A percentile compares a stretch with the other conserved stretches of the same genome.
phyloP scores from a whole-genome alignment of 2,329 filamentous ascomycete species.

The Penicillium sp. region DNA sequence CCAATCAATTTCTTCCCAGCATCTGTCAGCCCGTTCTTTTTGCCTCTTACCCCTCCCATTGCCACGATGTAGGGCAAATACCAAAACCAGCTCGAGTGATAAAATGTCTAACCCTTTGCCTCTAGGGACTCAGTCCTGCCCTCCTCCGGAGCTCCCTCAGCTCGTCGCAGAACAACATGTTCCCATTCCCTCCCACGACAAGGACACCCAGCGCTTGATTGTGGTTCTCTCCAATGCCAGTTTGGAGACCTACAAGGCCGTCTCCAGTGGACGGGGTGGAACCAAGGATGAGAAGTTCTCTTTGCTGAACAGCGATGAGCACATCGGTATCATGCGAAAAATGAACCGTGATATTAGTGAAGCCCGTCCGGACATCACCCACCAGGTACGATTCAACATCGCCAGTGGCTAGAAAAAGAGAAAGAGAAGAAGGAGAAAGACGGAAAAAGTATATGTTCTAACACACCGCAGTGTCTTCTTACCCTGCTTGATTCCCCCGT shows the following conservation, averaged over 20 bases:
- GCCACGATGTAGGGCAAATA: not conserved
- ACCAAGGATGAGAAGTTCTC: slow-evolving; percentile 88
- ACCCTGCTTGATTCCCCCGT: slow-evolving; percentile 96
- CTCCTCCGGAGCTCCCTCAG: slow-evolving; percentile 83
- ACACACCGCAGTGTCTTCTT: slow-evolving; percentile 71
- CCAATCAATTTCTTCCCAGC: not conserved
- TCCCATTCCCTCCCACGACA: slow-evolving; percentile 79
- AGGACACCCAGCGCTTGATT: slow-evolving; percentile 85
- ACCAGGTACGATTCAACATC: slow-evolving; percentile 67
- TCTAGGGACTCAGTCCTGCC: slow-evolving; percentile 87
- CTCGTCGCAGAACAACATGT: slow-evolving; percentile 89
- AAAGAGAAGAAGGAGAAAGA: not conserved
- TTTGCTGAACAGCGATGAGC: slow-evolving; percentile 95
- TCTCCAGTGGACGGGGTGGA: slow-evolving; percentile 64
- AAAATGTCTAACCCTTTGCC: slow-evolving; percentile 29
- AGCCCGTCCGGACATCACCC: slow-evolving; percentile 93
- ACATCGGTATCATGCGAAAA: slow-evolving; percentile 98
- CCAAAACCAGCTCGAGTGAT: slow-evolving; percentile 1
- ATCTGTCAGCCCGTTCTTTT: not conserved
- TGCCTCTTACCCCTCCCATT: slow-evolving; percentile 2
- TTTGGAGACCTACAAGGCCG: slow-evolving; percentile 94
- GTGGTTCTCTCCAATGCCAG: slow-evolving; percentile 96
- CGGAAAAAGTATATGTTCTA: slow-evolving; percentile 4
- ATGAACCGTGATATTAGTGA: slow-evolving; percentile 99
- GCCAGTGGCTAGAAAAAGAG: slow-evolving; percentile 1